phyloP scores from a whole-genome alignment of 2,329 filamentous ascomycete genomes.

The Ceratocystis destructans region DNA sequence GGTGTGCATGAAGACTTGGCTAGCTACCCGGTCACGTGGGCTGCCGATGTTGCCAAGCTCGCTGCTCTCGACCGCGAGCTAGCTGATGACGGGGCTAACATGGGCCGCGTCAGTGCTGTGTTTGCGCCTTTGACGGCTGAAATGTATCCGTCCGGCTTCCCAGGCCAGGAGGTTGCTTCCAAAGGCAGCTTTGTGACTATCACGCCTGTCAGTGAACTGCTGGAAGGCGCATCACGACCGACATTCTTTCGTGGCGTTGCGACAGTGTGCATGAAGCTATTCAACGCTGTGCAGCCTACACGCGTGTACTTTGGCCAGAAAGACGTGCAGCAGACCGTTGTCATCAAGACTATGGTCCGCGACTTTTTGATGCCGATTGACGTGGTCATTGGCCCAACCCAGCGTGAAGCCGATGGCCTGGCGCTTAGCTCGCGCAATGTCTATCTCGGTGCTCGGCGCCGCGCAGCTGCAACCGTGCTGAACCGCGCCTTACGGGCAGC shows the following conservation, averaged over 20 bases:
- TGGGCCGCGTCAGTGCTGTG: constrained; percentile 63
- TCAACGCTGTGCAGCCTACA: constrained; percentile 44
- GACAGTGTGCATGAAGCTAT: constrained; percentile 79
- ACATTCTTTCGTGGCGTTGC: constrained; percentile 96
- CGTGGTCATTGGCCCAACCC: constrained; percentile 60
- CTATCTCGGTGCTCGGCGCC: constrained; percentile 66
- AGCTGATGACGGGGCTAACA: constrained; percentile 41
- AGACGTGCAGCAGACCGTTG: constrained; percentile 88
- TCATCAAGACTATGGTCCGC: constrained; percentile 72
- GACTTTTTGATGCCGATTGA: constrained; percentile 73
- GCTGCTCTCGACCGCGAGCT: constrained; percentile 57
- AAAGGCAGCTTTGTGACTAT: constrained; percentile 84
- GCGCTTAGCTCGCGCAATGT: constrained; percentile 90
- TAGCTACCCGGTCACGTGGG: constrained; percentile 85
- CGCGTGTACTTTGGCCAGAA: constrained; percentile 90
- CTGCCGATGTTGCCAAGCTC: constrained; percentile 55
- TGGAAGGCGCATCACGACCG: constrained; percentile 75
- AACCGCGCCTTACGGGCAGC: constrained; percentile 55
- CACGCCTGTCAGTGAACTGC: constrained; percentile 63
- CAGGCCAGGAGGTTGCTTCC: constrained; percentile 55
- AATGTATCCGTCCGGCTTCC: constrained; percentile 80
- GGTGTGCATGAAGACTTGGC: constrained; percentile 75
- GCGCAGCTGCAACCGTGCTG: constrained; percentile 59
- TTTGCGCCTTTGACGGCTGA: constrained; percentile 71
- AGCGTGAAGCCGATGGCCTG: constrained; percentile 65